phyloP scores from a whole-genome alignment of 2,329 filamentous ascomycete species.

The Microsporum audouinii region DNA sequence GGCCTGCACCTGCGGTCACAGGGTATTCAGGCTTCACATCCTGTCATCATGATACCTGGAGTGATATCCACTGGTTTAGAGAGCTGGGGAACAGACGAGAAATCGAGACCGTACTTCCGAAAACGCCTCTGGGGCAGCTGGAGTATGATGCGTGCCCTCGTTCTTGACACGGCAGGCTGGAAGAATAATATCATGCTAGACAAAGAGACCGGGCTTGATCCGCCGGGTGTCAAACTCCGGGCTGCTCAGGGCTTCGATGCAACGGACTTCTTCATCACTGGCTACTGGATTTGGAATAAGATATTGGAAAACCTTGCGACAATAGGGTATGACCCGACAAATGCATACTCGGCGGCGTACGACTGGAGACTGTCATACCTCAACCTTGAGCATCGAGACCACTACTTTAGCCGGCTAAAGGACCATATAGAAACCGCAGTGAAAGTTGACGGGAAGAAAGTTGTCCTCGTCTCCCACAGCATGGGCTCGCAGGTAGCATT shows the following conservation, averaged over 20 bases:
- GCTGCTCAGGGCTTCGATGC: constrained; percentile 96
- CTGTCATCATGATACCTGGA: constrained; percentile 92
- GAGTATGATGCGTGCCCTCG: constrained; percentile 95
- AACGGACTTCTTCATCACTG: constrained; percentile 71
- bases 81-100: constrained; percentile 84
- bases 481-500: constrained; percentile 96
- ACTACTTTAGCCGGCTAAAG: constrained; percentile 88
- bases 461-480: constrained; percentile 79
- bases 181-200: constrained; percentile 97
- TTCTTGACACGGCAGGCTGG: constrained; percentile 87
- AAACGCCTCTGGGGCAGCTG: constrained; percentile 95
- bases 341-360: constrained; percentile 58
- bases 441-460: constrained; percentile 62
- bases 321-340: constrained; percentile 83
- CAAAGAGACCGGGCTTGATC: constrained; percentile 79
- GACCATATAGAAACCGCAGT: constrained; percentile 77
- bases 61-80: constrained; percentile 96
- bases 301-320: constrained; percentile 94
- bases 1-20: constrained; percentile 71
- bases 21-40: constrained; percentile 70
- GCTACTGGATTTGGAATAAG: constrained; percentile 99
- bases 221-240: constrained; percentile 76
- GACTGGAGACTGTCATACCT: constrained; percentile 89
- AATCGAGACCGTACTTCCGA: constrained; percentile 80
- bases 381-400: constrained; percentile 81